Conservation (phyloP, 1,139 yeast genomes). For the Pichiaceae sp. region DNA sequence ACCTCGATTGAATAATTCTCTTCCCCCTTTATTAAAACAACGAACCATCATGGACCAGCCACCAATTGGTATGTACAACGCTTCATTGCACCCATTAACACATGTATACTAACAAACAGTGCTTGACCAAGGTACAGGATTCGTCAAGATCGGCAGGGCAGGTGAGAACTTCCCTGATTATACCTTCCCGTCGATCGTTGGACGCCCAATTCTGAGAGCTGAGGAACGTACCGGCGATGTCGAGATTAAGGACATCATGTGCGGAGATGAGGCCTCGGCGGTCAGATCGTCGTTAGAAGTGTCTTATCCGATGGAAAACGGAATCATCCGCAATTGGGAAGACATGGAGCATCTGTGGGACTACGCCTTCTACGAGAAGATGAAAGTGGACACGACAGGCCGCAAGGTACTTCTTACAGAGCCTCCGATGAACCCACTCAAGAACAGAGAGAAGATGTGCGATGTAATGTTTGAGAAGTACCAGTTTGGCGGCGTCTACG, state of each 20-base stretch:
- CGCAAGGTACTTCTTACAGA: constrained; percentile 83
- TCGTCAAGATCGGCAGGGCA: constrained; percentile 89
- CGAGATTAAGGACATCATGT: constrained; percentile 88
- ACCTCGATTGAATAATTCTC: too few species aligned
- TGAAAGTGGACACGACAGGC: constrained; percentile 73
- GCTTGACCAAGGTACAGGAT: constrained; percentile 99
- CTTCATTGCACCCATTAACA: background rate
- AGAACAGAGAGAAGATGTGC: constrained; percentile 90
- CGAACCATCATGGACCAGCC: background rate
- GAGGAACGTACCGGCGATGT: constrained; percentile 70
- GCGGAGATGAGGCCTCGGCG: constrained; percentile 92
- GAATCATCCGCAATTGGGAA: constrained; percentile 95
- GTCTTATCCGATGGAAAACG: constrained; percentile 97
- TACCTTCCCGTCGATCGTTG: constrained; percentile 97
- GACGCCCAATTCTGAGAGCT: constrained; percentile 94
- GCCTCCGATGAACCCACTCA: constrained; percentile 96
- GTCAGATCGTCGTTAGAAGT: constrained; percentile 86
- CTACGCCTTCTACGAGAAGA: constrained; percentile 87
- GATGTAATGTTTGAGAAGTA: constrained; percentile 96
- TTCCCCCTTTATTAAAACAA: background rate
- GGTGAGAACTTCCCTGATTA: constrained; percentile 97
- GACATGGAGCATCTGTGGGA: constrained; percentile 99
- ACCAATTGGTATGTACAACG: constrained; percentile 4
- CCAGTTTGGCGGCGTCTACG: constrained; percentile 93
- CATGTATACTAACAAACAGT: constrained; percentile 32